phyloP scores from a whole-genome alignment of 352 stramenopile genomes.

The Globisporangium perplexum region DNA sequence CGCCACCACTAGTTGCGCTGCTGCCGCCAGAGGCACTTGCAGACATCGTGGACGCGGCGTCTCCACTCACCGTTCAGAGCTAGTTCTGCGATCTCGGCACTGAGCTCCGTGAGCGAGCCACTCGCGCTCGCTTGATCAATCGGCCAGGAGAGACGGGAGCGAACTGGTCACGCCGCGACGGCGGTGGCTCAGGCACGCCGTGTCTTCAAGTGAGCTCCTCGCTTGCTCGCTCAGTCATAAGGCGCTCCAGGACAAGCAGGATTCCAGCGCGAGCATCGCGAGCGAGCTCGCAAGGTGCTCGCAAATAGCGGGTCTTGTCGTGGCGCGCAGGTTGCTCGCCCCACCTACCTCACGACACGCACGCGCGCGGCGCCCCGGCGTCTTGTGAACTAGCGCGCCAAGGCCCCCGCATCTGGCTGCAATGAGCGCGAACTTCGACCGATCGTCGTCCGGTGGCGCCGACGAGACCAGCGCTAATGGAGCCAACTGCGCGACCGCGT shows the following conservation, averaged over 20 bases:
- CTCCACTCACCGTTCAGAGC: not conserved
- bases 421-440: constrained; percentile 1
- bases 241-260: constrained; percentile 1
- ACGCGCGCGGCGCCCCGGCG: not conserved
- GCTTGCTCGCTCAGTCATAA: not conserved
- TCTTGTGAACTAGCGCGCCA: not conserved
- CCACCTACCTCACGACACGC: not conserved
- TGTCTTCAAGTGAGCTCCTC: not conserved
- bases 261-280: not conserved
- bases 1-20: not conserved
- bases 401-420: not conserved
- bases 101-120: not conserved
- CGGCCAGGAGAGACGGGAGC: not conserved
- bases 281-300: no score
- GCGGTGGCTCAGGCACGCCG: not conserved
- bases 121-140: not conserved
- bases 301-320: not conserved
- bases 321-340: no score
- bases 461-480: not conserved
- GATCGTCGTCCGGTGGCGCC: not conserved
- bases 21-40: not conserved
- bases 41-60: not conserved
- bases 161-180: constrained; percentile 1
- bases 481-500: not conserved
- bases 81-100: not conserved